A percentile compares a stretch with the other conserved stretches of the same genome.
Evolutionary conservation across 768 basidiomycete genomes (phyloP).

Genomic region (Auriculariales sp.): DNA sequence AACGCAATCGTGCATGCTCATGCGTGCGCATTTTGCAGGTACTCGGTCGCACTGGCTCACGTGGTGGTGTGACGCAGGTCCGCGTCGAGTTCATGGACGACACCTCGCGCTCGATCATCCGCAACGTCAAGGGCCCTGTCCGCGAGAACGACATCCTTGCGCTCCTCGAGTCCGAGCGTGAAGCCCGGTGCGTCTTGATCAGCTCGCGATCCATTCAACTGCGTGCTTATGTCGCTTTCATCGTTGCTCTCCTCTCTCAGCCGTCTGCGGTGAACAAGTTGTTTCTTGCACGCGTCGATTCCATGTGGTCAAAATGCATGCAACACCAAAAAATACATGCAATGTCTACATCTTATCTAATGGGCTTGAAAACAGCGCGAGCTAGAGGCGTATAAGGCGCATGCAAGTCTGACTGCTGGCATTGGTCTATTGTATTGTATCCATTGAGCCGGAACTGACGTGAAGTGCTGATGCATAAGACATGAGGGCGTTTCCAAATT

Average conservation of each 20-base stretch:
- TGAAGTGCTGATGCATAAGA: too few species aligned
- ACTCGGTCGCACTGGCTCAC: conserved; percentile 95
- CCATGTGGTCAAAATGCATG: too few species aligned
- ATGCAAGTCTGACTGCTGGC: too few species aligned
- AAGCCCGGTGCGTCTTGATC: conserved; percentile 75
- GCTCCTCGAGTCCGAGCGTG: conserved; percentile 94
- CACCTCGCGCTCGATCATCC: conserved; percentile 86
- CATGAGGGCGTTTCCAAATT: too few species aligned
- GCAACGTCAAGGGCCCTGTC: conserved; percentile 98
- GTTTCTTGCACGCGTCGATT: too few species aligned
- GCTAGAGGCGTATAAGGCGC: too few species aligned
- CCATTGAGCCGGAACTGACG: too few species aligned
- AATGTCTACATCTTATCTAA: too few species aligned
- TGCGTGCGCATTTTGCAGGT: conserved; percentile 36
- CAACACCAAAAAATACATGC: too few species aligned
- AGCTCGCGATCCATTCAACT: neutral
- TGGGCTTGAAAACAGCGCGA: too few species aligned
- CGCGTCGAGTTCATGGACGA: conserved; percentile 99
- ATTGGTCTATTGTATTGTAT: too few species aligned
- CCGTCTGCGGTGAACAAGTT: neutral
- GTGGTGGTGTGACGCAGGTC: conserved; percentile 98
- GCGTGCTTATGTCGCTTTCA: too few species aligned
- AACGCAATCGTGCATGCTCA: neutral
- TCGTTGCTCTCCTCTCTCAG: neutral
- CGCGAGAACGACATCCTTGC: conserved; percentile 92